These are phyloP conservation scores for Suillus subaureus DNA, from an alignment of 768 basidiomycete genomes.

Conservation along the genomic window DNA sequence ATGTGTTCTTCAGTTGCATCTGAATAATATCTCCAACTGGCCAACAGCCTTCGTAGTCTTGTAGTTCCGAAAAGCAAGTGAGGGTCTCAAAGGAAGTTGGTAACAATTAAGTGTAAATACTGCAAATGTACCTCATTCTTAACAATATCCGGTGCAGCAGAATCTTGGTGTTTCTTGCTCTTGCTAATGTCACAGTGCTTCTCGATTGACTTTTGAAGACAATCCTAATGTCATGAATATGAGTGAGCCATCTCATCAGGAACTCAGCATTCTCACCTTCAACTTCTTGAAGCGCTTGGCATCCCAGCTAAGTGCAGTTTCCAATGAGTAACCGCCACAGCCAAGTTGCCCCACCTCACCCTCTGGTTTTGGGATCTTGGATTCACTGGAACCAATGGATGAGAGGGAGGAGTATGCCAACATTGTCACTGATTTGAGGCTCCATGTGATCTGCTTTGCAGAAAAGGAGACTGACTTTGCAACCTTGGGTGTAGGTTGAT, in stretches of 20 bases:
- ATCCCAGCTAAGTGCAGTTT: constrained; percentile 9
- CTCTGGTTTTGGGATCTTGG: constrained; percentile 13
- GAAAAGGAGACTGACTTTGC: background rate
- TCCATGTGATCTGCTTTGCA: too few relatives aligned
- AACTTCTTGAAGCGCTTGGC: background rate
- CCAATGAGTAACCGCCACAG: constrained; percentile 14
- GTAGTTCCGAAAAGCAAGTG: too few relatives aligned
- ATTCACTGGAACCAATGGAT: background rate
- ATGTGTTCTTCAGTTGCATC: constrained; percentile 4
- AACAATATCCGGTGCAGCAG: too few relatives aligned
- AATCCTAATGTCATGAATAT: background rate
- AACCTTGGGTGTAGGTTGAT: background rate
- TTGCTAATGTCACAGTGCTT: background rate
- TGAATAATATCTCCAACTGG: constrained; percentile 6
- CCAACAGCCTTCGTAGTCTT: background rate
- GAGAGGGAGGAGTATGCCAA: background rate
- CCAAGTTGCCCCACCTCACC: constrained; percentile 12
- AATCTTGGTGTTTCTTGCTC: background rate
- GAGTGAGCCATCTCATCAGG: too few relatives aligned
- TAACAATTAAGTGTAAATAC: too few relatives aligned
- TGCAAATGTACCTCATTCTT: too few relatives aligned
- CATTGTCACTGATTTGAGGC: too few relatives aligned
- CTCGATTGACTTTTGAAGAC: background rate
- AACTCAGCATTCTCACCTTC: too few relatives aligned
- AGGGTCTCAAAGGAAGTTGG: too few relatives aligned